Evolutionary conservation across 2,329 filamentous ascomycete species (phyloP), one percentile per base, ranked within the genome.

Genomic region (Penicillium polonicum): DNA sequence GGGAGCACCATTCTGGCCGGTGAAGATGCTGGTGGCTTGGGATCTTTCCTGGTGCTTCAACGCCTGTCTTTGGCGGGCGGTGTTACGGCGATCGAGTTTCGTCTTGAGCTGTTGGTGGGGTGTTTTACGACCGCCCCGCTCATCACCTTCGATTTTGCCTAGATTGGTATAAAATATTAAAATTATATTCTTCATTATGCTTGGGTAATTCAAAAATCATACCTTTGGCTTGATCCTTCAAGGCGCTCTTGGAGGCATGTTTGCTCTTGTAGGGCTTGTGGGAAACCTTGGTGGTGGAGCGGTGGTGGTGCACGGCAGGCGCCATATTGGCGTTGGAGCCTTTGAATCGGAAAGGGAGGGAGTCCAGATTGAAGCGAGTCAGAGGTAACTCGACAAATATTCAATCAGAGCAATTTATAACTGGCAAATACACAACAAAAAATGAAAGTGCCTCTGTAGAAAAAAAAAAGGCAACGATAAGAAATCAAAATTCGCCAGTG

Each of bases 91-190:
- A 76, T 96, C 92, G 74, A 99, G 85, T 78, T 97, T 99, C 58
- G 92, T 96, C 90, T 97, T 93, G 78, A 97, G 86, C 79, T 96
- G 91, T 74, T 99, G 94, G 74, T 96, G 91, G 55, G 91, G 91
- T 17, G 93, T 96, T 76, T 91, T 95, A 70, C 93, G 87, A 68
- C 82, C 81, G 60, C 88, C 88, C 68, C 83, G 85, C 71, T 96
- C 90, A 69, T 85, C 79, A 55, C 82, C 72, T 67, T 87, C 88
- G 49, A 93, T 83, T 76, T 94, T 94, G 72, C 92, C 91, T 94
- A 61, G 38, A 57, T 45, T 25, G 10, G 23, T 58, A 43, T 66
- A 42, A 42, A 64, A 55, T 66, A 15, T 57, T 19, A 58, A 36
- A 55, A 35, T 49, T 39, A 17, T 21, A 19, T 17, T 27, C 41